phyloP scores from a whole-genome alignment of 352 stramenopile species.

The Globisporangium sylvaticum region DNA sequence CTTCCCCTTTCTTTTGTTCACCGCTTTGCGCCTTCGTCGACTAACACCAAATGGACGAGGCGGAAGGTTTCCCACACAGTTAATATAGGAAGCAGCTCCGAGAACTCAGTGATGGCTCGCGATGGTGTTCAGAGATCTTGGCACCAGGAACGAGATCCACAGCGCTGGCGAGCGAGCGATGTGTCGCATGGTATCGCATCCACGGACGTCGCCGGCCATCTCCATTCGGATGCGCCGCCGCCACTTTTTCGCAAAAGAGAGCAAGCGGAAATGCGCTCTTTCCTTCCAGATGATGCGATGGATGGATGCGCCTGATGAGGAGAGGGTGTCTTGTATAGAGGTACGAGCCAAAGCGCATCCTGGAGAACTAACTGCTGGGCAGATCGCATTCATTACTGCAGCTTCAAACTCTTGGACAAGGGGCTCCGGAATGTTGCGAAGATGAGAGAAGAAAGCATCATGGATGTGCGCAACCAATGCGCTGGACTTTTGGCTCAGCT shows the following conservation, averaged over 20 bases:
- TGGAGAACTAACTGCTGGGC: no score
- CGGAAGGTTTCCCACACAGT: no score
- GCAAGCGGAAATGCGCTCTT: neutral
- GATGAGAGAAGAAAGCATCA: no score
- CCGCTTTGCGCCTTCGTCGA: neutral
- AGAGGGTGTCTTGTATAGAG: neutral
- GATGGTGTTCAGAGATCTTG: neutral
- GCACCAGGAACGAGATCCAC: neutral
- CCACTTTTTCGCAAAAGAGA: neutral
- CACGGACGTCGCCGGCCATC: neutral
- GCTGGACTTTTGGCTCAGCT: neutral
- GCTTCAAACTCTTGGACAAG: neutral
- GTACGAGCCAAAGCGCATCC: no score
- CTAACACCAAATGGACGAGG: neutral
- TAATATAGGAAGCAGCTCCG: no score
- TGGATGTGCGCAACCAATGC: neutral
- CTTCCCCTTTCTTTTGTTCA: neutral
- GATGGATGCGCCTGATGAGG: conserved; percentile 5
- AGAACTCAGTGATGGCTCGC: no score
- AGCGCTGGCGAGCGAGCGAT: neutral
- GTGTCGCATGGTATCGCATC: conserved; percentile 1
- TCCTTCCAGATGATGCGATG: neutral
- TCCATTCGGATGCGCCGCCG: neutral
- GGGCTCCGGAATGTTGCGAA: no score
- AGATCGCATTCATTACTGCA: neutral